Base-by-base conservation (phyloP, 2,329 filamentous ascomycete species). In the Trichoderma harzianum region DNA sequence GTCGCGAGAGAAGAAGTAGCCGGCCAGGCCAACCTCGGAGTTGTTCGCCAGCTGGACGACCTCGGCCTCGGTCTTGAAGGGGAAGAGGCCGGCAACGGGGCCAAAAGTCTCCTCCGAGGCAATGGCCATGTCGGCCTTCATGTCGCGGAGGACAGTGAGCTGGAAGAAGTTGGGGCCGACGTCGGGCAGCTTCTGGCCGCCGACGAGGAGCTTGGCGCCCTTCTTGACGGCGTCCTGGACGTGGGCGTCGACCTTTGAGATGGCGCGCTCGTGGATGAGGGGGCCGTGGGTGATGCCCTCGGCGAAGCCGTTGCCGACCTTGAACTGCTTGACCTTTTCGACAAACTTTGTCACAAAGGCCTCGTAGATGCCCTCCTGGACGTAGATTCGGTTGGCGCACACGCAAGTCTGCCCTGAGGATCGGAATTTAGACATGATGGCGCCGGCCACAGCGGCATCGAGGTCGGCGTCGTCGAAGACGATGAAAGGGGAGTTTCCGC, bases 331-430 rank as follows among this genome's bases (percentile, higher is more conserved):
- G 66, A 95, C 93, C 79, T 92, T 92, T 73, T 89, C 90, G 32
- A 90, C 88, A 75, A 96, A 90, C 65, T 88, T 90, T 60, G 84
- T 77, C 5, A 89, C 88, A 76, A 97, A 97, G 47, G 87, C 84
- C 77, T 95, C 92, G 82, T 96, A 94, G 80, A 97, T 88, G 72
- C 89, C 91, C 43, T 86, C 85, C 80, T 97, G 93, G 10, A 97
- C 88, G 80, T 92, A 95, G 75, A 97, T 89, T 34, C 93, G 87
- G 84, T 97, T 97, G 30, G 93, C 93, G 78, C 92, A 95, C 26
- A 98, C 95, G 81, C 96, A 99, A 0, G 96, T 98, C 86, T 99
- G 96, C 43, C 96, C 96, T 0, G 93, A 97, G 47, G 92, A 94
- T 69, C 96, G 92, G 89, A 98, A 98, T 82, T 98, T 99, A 78